Percentiles rank a stretch among this genome's conserved stretches.
phyloP scores from a whole-genome alignment of 1,284 basidiomycete species.

The Bondarzewia mesenterica region DNA sequence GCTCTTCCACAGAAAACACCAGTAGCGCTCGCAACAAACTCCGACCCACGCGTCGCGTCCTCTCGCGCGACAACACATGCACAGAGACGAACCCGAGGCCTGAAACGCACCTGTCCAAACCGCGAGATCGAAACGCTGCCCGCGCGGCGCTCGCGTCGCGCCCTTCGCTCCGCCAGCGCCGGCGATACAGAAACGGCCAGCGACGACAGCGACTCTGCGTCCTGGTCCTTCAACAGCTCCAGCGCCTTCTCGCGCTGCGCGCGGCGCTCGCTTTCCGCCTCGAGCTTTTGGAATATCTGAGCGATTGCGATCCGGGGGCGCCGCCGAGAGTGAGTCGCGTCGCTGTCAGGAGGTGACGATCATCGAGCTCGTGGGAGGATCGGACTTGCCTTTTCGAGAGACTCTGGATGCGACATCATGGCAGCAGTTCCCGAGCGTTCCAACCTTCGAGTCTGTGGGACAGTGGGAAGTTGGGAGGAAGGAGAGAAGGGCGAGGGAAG shows the following conservation, averaged over 20 bases:
- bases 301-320: not conserved
- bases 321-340: not conserved
- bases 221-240: not conserved
- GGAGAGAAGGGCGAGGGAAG: not conserved
- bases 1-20: no score
- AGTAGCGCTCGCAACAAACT: no score
- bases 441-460: not conserved
- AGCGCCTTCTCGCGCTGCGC: constrained; percentile 17
- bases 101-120: constrained; percentile 44
- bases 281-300: constrained; percentile 48
- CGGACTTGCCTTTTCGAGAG: not conserved
- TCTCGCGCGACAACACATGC: no score
- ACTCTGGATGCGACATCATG: not conserved
- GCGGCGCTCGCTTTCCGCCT: constrained; percentile 41
- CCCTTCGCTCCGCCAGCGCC: constrained; percentile 12
- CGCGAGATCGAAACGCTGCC: constrained; percentile 45
- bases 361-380: not conserved
- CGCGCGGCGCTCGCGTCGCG: constrained; percentile 24
- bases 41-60: no score
- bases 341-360: not conserved
- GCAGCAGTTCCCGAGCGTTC: no score
- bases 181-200: not conserved
- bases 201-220: not conserved
- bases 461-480: not conserved
- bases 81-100: no score